These are phyloP conservation scores for Euphorbia lathyris DNA, from an alignment of 345 rosid species.

Conservation along the genomic window DNA sequence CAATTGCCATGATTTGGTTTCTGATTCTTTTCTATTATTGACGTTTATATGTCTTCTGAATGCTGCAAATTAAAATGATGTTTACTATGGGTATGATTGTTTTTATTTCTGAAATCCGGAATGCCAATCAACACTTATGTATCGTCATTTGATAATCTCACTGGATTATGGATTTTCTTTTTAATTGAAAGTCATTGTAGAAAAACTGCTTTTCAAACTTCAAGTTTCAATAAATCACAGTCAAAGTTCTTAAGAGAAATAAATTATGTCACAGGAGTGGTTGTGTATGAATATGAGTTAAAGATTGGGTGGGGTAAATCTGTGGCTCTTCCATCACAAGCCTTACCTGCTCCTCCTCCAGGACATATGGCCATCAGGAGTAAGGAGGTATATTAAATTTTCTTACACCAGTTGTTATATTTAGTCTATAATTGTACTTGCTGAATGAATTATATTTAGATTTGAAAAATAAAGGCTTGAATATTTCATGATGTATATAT, in stretches of 20 bases:
- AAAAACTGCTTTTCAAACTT: neutral
- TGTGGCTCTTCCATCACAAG: slow-evolving; percentile 98
- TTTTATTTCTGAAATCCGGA: neutral
- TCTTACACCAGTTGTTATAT: neutral
- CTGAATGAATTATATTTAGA: neutral
- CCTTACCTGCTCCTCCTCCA: slow-evolving; percentile 98
- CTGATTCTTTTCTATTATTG: neutral
- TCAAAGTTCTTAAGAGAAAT: neutral
- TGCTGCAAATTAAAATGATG: neutral
- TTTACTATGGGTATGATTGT: neutral
- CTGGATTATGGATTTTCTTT: neutral
- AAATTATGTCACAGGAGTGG: slow-evolving; percentile 59
- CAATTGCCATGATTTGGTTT: neutral
- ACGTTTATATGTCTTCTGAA: neutral
- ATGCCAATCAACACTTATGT: neutral
- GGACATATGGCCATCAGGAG: slow-evolving; percentile 99
- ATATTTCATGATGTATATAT: neutral
- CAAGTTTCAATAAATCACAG: neutral
- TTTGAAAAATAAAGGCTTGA: neutral
- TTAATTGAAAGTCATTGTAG: slow-evolving; percentile 1
- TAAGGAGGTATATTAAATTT: slow-evolving; percentile 68
- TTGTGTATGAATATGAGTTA: slow-evolving; percentile 91
- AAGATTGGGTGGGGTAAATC: slow-evolving; percentile 99
- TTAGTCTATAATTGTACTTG: neutral
- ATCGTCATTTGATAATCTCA: neutral